Evolutionary conservation across 345 rosid species (phyloP).

Genomic region (Boechera retrofracta): DNA sequence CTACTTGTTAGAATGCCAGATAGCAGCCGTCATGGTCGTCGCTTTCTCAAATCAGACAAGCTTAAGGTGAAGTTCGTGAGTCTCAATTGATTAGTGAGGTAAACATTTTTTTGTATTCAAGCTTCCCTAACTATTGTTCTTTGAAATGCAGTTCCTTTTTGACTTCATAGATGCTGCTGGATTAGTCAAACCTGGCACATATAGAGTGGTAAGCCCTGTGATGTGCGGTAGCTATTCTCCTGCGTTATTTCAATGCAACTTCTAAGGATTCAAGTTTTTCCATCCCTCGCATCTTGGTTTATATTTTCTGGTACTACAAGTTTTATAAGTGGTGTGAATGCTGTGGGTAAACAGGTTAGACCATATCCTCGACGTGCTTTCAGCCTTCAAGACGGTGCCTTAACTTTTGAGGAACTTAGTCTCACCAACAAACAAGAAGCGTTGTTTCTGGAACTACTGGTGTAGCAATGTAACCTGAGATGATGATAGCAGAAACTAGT

Average conservation of each 20-base stretch:
- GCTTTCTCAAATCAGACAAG: constrained; percentile 81
- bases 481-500: constrained; percentile 16
- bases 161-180: constrained; percentile 75
- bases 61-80: constrained; percentile 60
- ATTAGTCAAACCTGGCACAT: constrained; percentile 66
- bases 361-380: constrained; percentile 79
- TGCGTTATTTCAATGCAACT: constrained; percentile 4
- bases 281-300: neutral
- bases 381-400: constrained; percentile 50
- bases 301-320: neutral
- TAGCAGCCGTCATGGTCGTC: constrained; percentile 77
- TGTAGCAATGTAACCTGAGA: constrained; percentile 44
- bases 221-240: neutral
- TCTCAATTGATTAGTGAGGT: constrained; percentile 18
- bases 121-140: constrained; percentile 40
- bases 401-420: constrained; percentile 68
- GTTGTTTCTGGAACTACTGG: constrained; percentile 67
- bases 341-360: constrained; percentile 63
- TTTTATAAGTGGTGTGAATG: constrained; percentile 9
- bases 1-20: constrained; percentile 81
- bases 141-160: constrained; percentile 59
- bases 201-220: constrained; percentile 66
- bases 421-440: constrained; percentile 82
- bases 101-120: neutral
- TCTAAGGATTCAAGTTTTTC: neutral